Percentiles rank a stretch among this genome's conserved stretches.
These are phyloP conservation scores for Globisporangium viniferum DNA, from an alignment of 352 stramenopile species.

Conservation along the genomic window DNA sequence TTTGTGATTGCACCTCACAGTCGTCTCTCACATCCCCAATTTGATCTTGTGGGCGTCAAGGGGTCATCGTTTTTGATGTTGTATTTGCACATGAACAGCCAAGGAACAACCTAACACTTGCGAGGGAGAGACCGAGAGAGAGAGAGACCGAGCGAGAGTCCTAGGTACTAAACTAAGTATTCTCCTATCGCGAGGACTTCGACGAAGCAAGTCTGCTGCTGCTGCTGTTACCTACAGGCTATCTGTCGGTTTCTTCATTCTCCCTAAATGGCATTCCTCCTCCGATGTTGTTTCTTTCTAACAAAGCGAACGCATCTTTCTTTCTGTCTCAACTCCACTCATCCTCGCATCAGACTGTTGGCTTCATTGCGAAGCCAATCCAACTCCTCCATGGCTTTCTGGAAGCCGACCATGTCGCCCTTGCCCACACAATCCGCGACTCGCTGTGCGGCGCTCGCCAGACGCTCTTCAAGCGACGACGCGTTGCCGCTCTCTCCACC, in stretches of 20 bases:
- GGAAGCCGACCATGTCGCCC: slow-evolving; percentile 78
- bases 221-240: not conserved
- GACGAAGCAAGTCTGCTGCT: not conserved
- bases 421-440: slow-evolving; percentile 76
- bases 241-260: not conserved
- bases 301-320: not conserved
- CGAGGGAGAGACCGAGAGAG: not conserved
- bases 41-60: no score
- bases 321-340: slow-evolving; percentile 15
- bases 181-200: not conserved
- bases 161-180: not conserved
- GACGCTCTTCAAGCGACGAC: slow-evolving; percentile 51
- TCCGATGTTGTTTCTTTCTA: slow-evolving; percentile 1
- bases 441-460: slow-evolving; percentile 58
- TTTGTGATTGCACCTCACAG: no score
- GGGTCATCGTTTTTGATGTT: slow-evolving; percentile 1
- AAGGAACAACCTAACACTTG: not conserved
- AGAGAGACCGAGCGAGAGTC: not conserved
- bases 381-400: slow-evolving; percentile 78
- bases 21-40: no score
- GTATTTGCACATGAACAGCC: slow-evolving; percentile 16
- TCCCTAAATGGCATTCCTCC: not conserved
- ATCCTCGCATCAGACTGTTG: slow-evolving; percentile 70
- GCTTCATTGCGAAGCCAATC: slow-evolving; percentile 77
- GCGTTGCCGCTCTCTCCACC: slow-evolving; percentile 15